Conservation (phyloP, 257 asterid species). For the Osmanthus fragrans region DNA sequence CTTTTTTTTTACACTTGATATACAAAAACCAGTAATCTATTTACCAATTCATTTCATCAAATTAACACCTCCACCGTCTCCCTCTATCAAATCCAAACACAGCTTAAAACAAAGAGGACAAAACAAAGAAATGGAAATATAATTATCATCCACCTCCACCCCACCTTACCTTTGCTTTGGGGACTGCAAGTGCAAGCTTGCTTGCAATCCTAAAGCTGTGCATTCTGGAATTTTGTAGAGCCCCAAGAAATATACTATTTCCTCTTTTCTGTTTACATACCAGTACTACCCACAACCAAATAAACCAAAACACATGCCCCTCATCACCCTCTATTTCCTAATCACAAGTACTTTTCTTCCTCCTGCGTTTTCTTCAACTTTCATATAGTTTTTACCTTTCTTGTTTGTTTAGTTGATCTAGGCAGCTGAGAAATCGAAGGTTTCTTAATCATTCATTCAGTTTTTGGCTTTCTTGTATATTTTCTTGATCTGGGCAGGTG, state of each 20-base stretch:
- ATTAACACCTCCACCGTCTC: slow-evolving; percentile 2
- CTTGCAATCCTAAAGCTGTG: slow-evolving; percentile 47
- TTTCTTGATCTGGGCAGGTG: slow-evolving; percentile 38
- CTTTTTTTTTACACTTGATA: slow-evolving; percentile 21
- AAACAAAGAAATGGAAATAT: slow-evolving; percentile 23
- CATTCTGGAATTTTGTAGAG: slow-evolving; percentile 22
- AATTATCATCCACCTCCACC: slow-evolving; percentile 12
- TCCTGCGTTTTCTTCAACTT: not conserved
- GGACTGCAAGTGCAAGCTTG: slow-evolving; percentile 43
- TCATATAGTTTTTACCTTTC: not conserved
- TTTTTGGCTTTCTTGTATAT: slow-evolving; percentile 17
- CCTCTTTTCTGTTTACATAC: slow-evolving; percentile 19
- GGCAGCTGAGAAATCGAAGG: not conserved
- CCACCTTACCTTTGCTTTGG: slow-evolving; percentile 35
- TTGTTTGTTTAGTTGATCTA: not conserved
- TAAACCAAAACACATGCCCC: slow-evolving; percentile 47
- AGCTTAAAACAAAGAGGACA: slow-evolving; percentile 17
- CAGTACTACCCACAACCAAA: slow-evolving; percentile 27
- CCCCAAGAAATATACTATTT: slow-evolving; percentile 26
- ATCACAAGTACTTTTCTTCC: not conserved
- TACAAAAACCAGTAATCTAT: slow-evolving; percentile 7
- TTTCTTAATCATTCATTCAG: not conserved
- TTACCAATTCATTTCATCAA: slow-evolving; percentile 10
- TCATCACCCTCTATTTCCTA: slow-evolving; percentile 15
- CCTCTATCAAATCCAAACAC: slow-evolving; percentile 30